These are phyloP conservation scores for Alternaria triticina DNA, from an alignment of 2,329 filamentous ascomycete genomes.

Conservation along the genomic window DNA sequence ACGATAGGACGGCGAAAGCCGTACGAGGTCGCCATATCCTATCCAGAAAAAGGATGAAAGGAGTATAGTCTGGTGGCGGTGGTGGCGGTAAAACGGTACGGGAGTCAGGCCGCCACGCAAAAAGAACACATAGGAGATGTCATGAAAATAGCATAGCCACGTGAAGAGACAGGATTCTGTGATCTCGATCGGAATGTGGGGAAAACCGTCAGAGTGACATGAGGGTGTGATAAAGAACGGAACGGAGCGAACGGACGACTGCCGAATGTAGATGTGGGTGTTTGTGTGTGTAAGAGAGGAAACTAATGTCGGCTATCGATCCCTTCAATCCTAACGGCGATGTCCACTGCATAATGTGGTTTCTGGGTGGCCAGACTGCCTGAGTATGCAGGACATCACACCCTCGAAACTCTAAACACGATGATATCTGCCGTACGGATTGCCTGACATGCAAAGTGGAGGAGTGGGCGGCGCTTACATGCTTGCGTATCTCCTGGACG, in stretches of 20 bases:
- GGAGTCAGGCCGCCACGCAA: background rate
- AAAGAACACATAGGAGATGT: background rate
- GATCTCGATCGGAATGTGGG: background rate
- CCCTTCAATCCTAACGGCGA: background rate
- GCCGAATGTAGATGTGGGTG: background rate
- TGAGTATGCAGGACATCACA: background rate
- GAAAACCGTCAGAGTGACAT: background rate
- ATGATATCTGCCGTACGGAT: background rate
- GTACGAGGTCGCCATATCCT: background rate
- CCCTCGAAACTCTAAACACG: background rate
- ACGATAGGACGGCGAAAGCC: background rate
- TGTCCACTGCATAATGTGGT: background rate
- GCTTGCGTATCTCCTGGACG: background rate
- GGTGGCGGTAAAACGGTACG: background rate
- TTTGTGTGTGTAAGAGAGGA: background rate
- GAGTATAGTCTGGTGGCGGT: background rate
- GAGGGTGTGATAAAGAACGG: background rate
- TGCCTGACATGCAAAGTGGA: background rate
- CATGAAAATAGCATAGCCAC: background rate
- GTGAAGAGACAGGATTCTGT: background rate
- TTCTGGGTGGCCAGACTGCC: background rate
- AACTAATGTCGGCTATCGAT: background rate
- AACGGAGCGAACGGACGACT: background rate
- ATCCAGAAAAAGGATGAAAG: background rate
- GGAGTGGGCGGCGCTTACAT: background rate